These are phyloP conservation scores for Ascochyta clinopodiicola DNA, from an alignment of 2,329 filamentous ascomycete species.

Conservation along the genomic window DNA sequence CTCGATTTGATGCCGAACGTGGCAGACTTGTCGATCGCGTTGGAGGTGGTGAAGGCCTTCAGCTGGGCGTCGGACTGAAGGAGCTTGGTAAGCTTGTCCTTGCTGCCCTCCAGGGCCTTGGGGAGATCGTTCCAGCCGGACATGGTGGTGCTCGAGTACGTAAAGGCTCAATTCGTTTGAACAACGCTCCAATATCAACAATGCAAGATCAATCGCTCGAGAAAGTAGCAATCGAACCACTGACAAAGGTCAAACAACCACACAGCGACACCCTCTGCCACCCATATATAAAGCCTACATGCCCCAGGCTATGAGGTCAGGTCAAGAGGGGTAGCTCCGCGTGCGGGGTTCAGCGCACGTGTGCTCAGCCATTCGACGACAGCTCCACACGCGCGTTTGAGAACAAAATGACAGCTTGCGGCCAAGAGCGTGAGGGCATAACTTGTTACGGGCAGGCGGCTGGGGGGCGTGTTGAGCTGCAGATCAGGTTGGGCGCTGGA, in stretches of 20 bases:
- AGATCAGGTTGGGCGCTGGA: background rate
- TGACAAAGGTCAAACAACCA: background rate
- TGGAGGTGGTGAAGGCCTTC: conserved; percentile 45
- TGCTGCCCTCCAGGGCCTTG: conserved; percentile 38
- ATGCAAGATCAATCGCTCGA: background rate
- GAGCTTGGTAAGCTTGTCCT: conserved; percentile 41
- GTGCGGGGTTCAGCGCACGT: conserved; percentile 19
- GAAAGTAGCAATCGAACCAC: background rate
- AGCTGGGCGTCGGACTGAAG: conserved; percentile 44
- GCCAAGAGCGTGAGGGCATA: background rate
- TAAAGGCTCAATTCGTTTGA: background rate
- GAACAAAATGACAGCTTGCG: conserved; percentile 1
- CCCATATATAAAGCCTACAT: conserved; percentile 13
- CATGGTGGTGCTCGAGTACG: conserved; percentile 24
- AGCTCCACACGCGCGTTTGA: background rate
- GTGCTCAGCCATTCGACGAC: conserved; percentile 13
- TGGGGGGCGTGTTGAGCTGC: conserved; percentile 7
- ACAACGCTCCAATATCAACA: background rate
- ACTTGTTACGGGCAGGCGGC: background rate
- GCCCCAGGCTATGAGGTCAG: conserved; percentile 13
- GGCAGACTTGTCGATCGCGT: conserved; percentile 41
- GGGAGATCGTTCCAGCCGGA: conserved; percentile 45
- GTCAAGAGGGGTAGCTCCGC: conserved; percentile 13
- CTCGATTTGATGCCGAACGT: conserved; percentile 48
- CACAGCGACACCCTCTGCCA: background rate